A percentile compares a stretch with the other conserved stretches of the same genome.
These are phyloP conservation scores for Tylopilus sp. DNA, from an alignment of 768 basidiomycete genomes.

Conservation along the genomic window DNA sequence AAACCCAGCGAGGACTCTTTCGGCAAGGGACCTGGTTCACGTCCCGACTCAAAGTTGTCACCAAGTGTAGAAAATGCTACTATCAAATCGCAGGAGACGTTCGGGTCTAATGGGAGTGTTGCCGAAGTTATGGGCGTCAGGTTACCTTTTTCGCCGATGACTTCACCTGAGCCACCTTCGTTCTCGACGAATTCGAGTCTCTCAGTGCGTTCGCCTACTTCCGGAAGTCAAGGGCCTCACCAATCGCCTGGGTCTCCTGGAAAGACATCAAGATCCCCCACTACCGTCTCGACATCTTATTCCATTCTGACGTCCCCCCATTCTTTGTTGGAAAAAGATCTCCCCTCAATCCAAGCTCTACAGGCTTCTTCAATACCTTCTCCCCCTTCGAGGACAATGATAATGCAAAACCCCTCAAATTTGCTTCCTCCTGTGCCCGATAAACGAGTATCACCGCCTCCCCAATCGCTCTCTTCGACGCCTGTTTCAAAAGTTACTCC, in stretches of 20 bases:
- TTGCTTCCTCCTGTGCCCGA: conserved; percentile 29
- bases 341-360: conserved; percentile 32
- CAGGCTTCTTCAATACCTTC: conserved; percentile 17
- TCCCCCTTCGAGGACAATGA: conserved; percentile 9
- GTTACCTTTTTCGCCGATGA: conserved; percentile 29
- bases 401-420: conserved; percentile 11
- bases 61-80: conserved; percentile 22
- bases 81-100: conserved; percentile 20
- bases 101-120: conserved; percentile 8
- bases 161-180: conserved; percentile 30
- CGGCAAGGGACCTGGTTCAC: conserved; percentile 26
- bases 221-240: conserved; percentile 13
- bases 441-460: conserved; percentile 16
- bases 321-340: conserved; percentile 30
- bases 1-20: conserved; percentile 37
- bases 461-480: conserved; percentile 22
- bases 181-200: conserved; percentile 30
- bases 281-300: conserved; percentile 21
- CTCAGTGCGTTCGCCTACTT: conserved; percentile 18
- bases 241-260: conserved; percentile 19
- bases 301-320: conserved; percentile 37
- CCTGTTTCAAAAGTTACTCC: conserved; percentile 26
- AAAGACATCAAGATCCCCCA: conserved; percentile 20
- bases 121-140: conserved; percentile 30
- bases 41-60: conserved; percentile 40